Base-by-base conservation (phyloP, 192 early-diverging fungal genomes). In the Podila epicladia region DNA sequence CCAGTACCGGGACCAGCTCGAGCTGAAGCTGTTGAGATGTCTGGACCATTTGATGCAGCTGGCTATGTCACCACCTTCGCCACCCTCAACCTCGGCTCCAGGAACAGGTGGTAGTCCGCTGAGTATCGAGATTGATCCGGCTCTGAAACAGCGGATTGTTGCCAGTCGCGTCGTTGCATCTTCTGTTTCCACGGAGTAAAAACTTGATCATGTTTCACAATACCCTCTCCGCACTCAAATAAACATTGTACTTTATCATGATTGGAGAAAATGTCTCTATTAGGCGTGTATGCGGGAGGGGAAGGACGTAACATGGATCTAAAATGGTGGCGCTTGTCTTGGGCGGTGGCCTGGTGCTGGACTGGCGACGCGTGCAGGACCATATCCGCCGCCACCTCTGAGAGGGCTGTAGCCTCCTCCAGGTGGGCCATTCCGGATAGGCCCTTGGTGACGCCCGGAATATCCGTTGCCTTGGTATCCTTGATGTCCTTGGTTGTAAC, bases 21-120 rank as follows among this genome's bases (percentile, higher is more conserved):
- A 80, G 22, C 31, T 35, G 15, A 80, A 69, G 58, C 55, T 80
- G 4, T 35, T 80, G 29, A 5, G 77, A 22, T 80, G 77, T 26
- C 31, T 80, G 19, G 77, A 80, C 63, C 77, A 80, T 45, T 55
- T 80, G 8, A 32, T 80, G 9, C 77, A 80, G 57, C 26, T 79
- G 20, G 53, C 53, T 2, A n/a, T 26, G 20, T 26, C 53, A 17
- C 24, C 53, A 17, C 24, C 53, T 55, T 24, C 53, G 20, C 24
- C 6, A 22, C 4, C 53, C 9, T 55, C 53, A 9, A 9, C 53
- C n/a, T 53, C 50, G n/a, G 7, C 29, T 29, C 63, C 77, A 0
- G 66, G 71, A 4, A 71, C 70, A 5, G 55, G 60, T 0, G 55
- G 60, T 0, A 62, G 62, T 5, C 51, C 49, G 13, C 26, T 73